Conservation (phyloP, 129 eudicot species). For the Flaveria sonorensis region DNA sequence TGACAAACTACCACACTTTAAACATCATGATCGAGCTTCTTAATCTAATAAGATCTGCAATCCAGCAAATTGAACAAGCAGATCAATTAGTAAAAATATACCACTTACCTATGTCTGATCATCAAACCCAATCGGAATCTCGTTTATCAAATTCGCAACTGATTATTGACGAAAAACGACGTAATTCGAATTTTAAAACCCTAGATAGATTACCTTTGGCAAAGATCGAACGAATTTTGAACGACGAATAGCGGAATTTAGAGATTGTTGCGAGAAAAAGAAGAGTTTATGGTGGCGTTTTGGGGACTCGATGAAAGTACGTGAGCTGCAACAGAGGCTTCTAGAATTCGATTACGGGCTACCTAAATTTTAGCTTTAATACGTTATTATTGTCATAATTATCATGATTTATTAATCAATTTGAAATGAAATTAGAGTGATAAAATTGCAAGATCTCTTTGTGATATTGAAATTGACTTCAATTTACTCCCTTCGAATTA, state of each 20-base stretch:
- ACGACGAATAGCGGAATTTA: conserved; percentile 15
- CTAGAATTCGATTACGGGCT: conserved; percentile 25
- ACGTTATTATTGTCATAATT: no score
- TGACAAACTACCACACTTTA: neutral
- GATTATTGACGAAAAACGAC: neutral
- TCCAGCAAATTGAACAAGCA: conserved; percentile 15
- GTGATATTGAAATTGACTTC: no score
- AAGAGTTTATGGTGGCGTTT: conserved; percentile 20
- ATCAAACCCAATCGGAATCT: neutral
- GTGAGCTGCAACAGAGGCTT: neutral
- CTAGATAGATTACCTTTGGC: conserved; percentile 18
- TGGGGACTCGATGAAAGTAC: neutral
- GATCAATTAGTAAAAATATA: neutral
- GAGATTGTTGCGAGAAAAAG: neutral
- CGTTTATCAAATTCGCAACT: neutral
- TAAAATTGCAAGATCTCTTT: no score
- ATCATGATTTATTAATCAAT: no score
- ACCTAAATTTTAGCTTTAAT: conserved; percentile 5
- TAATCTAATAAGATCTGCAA: conserved; percentile 15
- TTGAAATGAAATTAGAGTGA: no score
- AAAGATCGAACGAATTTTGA: conserved; percentile 21
- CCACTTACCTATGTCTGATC: neutral
- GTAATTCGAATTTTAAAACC: neutral
- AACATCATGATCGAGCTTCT: conserved; percentile 9
- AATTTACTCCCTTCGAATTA: no score